Evolutionary conservation across 225 moss, liverwort and hornwort genomes (phyloP), one percentile per base, ranked within the genome.

Genomic region (Straminergon stramineum): DNA sequence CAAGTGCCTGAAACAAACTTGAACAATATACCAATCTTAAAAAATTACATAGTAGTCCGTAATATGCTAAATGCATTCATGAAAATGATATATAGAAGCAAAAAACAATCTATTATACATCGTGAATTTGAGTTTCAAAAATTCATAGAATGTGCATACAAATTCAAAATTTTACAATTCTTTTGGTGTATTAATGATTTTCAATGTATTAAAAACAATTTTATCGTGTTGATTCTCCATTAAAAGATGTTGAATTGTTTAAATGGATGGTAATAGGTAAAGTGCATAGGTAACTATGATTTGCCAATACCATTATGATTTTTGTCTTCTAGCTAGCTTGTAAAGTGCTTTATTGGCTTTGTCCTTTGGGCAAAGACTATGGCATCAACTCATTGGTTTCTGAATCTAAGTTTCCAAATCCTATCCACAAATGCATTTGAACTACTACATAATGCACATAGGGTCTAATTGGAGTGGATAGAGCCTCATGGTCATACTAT

Each of bases 101-200:
- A 0, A 10, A 4, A 71, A 15, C 1, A 0, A 0, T 26, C 9
- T 5, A 41, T 8, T 14, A 24, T 14, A 41, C 69, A n/a, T n/a
- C 13, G 23, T 4, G 4, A 69, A 69, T 22, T n/a, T 69, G 23
- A n/a, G 4, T 69, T n/a, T 69, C 2, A 69, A 69, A 6, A n/a
- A 69, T n/a, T 41, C 15, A 15, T 71, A 13, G 3, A 24, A 70
- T 70, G 5, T 41, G 8, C 8, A 23, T 24, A 41, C 15, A 24
- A 71, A 41, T 71, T 26, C 7, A 26, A 23, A 70, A 24, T 2
- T 4, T 71, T 26, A 8, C 1, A 41, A 41, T 41, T 26, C 9
- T 24, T 2, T 5, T 1, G 2, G 14, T 5, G 9, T 15, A 15
- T 26, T 41, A 0, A 9, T 71, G 41, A 24, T 41, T 71, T 71